Base-by-base conservation (phyloP, 2,329 filamentous ascomycete species). In the Fusarium poae region DNA sequence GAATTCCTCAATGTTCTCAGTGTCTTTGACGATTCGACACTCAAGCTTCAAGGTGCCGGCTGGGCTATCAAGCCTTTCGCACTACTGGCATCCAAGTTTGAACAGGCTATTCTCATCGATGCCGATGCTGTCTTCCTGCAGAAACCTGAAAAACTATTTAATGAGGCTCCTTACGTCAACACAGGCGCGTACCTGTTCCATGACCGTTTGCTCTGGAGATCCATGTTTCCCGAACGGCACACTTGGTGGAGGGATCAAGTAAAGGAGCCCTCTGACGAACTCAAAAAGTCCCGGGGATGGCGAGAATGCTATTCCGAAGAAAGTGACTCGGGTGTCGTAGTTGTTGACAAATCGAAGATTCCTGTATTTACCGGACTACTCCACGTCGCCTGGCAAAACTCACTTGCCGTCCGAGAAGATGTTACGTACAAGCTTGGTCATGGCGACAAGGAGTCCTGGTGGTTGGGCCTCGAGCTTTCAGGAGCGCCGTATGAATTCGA, bases 381-480 rank as follows among this genome's bases (percentile, higher is more conserved):
- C 5, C 81, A 82, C 57, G 72, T 75, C 0, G 78, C 75, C 11
- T 83, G 81, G 82, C 81, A 83, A 63, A 83, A 83, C 64, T 78
- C 76, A 1, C 70, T 74, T 27, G 71, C 67, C 0, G 79, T 82
- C 2, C 78, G 81, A 6, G 75, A 81, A 4, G 72, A 79, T 21
- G 74, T 78, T 9, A 81, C 80, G 4, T 82, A 82, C 63, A 71
- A 72, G 27, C 61, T 81, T 21, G 78, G 73, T 2, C 78, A 83
- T 48, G 81, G 82, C 3, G 82, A 84, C 43, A 83, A 83, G 56
- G 82, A 83, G 67, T 80, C 76, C 5, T 83, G 77, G 75, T 83
- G 81, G 82, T 67, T 83, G 20, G 80, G 80, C 0, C 70, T 82
- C 11, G 82, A 83, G 59, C 72, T 83, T 7, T 72, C 76, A 9